Conservation (phyloP, 1,284 basidiomycete genomes). For the Agaricales sp. region DNA sequence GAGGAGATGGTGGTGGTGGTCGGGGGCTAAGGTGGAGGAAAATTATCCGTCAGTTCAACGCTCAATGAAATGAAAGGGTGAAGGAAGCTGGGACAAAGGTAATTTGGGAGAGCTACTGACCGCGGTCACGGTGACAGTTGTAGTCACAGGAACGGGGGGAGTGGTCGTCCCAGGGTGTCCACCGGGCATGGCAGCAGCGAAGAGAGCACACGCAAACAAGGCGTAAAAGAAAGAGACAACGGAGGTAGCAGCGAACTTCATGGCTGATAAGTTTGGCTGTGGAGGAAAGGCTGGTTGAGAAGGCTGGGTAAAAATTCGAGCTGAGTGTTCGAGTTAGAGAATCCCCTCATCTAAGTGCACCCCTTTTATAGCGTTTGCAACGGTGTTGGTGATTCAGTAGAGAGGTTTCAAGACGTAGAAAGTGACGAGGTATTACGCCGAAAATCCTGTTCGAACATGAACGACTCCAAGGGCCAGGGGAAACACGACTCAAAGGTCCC, state of each 20-base stretch:
- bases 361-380: slow-evolving; percentile 1
- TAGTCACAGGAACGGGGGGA: neutral
- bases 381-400: too few relatives aligned
- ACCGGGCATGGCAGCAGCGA: neutral
- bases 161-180: neutral
- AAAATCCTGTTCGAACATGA: neutral
- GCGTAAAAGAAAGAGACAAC: neutral
- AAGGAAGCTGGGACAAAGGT: neutral
- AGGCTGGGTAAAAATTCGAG: neutral
- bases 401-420: neutral
- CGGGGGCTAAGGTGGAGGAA: neutral
- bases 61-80: neutral
- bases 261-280: neutral
- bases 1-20: neutral
- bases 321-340: slow-evolving; percentile 1
- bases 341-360: neutral
- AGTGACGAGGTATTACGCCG: neutral
- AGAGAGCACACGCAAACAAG: neutral
- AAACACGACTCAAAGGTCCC: too few relatives aligned
- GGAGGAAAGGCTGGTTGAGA: neutral
- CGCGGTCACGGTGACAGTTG: neutral
- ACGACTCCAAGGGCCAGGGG: too few relatives aligned
- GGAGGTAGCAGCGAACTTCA: neutral
- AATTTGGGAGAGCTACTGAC: neutral
- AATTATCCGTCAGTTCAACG: neutral